phyloP scores from a whole-genome alignment of 176 grass and related monocot species.

The Stipa capillata region DNA sequence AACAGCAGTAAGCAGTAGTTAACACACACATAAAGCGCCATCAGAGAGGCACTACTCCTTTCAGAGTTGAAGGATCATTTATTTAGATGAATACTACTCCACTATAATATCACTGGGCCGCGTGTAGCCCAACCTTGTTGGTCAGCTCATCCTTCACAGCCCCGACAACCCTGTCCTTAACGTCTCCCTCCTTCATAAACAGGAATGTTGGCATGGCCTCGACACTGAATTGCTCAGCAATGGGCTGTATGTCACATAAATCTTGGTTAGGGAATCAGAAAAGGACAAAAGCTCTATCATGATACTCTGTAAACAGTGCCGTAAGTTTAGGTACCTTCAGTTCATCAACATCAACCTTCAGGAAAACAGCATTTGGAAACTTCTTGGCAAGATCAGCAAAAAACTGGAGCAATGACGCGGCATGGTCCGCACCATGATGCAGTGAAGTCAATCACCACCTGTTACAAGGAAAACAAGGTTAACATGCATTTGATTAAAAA shows the following conservation, averaged over 20 bases:
- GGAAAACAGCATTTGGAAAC: constrained; percentile 33
- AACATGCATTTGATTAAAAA: neutral
- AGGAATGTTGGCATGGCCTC: constrained; percentile 69
- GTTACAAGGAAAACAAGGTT: neutral
- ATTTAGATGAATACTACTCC: constrained; percentile 29
- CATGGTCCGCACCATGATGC: constrained; percentile 54
- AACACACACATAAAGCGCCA: constrained; percentile 9
- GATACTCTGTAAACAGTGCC: neutral
- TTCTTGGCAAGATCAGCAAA: constrained; percentile 57
- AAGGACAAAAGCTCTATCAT: neutral
- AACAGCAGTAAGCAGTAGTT: neutral
- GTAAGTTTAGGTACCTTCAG: constrained; percentile 31
- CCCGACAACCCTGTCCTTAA: constrained; percentile 53
- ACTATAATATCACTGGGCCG: neutral
- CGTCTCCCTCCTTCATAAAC: constrained; percentile 50
- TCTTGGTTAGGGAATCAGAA: neutral
- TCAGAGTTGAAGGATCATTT: neutral
- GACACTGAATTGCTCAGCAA: constrained; percentile 45
- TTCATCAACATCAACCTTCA: constrained; percentile 74
- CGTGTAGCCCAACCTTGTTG: constrained; percentile 29
- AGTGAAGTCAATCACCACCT: constrained; percentile 81
- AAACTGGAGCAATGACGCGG: constrained; percentile 41
- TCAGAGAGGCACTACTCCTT: neutral
- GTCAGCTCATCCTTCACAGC: constrained; percentile 31
- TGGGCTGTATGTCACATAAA: constrained; percentile 17